Evolutionary conservation across 495 filamentous ascomycete genomes (phyloP), one percentile per base, ranked within the genome.

Genomic region (Elaphomyces granulatus): DNA sequence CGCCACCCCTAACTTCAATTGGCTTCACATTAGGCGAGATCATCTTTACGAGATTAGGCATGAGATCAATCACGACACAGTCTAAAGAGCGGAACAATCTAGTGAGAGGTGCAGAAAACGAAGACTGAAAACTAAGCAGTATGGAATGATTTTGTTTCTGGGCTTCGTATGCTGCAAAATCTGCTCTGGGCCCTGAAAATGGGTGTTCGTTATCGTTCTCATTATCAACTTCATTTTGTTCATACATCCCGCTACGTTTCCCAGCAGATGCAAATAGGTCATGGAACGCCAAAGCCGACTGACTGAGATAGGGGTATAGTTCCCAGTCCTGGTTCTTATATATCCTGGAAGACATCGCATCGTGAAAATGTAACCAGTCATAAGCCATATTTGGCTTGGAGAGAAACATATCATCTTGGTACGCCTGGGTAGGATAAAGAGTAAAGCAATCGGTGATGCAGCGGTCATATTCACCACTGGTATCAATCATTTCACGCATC

Each of bases 341-440:
- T 2, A 95, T 63, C 39, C 76, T 74, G 1, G 76, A 72, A 4
- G 82, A 87, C 42, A 92, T 73, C 1, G 67, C 62, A 47, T 95
- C 90, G 53, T 94, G 83, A 56, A 98, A 96, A 58, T 87, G 71
- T 40, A 98, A 73, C 90, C 90, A 96, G 35, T 94, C 86, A 52
- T 87, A 90, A 0, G 86, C 88, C 1, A 68, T 55, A 48, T 78
- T 77, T 0, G 90, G 90, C 50, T 98, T 98, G 8, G 81, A 79
- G 20, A 98, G 72, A 53, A 82, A 78, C 0, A 77, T 83, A 54
- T 96, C 90, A 54, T 98, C 90, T 61, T 94, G 87, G 57, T 80
- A 96, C 20, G 84, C 73, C 37, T 84, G 81, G 37, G 75, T 75
- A 6, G 87, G 84, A 53, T 94, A 98, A 45, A 78, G 68, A 23